Conservation (phyloP, 306 rosid genomes). For the Parietaria judaica region DNA sequence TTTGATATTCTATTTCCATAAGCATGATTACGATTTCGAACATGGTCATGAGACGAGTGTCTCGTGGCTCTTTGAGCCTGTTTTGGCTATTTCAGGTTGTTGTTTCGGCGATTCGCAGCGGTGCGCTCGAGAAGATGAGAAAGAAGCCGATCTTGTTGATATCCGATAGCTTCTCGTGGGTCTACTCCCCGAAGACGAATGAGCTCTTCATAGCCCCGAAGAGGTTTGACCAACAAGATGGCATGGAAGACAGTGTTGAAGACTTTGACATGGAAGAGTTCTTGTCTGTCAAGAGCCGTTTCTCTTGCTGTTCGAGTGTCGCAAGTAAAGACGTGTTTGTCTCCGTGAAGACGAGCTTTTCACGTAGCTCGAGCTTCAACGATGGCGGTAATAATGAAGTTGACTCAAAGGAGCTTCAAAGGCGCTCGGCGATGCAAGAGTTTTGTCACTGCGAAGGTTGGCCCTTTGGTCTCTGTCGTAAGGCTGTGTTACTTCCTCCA, state of each 20-base stretch:
- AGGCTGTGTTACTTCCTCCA: slow-evolving; percentile 86
- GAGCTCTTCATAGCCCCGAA: slow-evolving; percentile 40
- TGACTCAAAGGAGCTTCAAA: slow-evolving; percentile 40
- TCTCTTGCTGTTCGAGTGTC: slow-evolving; percentile 49
- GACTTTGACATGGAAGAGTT: slow-evolving; percentile 47
- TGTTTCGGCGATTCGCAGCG: slow-evolving; percentile 60
- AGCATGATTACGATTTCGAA: neutral
- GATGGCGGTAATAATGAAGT: slow-evolving; percentile 16
- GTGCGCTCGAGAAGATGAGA: slow-evolving; percentile 55
- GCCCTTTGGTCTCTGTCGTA: slow-evolving; percentile 89
- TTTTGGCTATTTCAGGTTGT: slow-evolving; percentile 37
- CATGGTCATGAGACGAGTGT: neutral
- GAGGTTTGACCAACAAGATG: slow-evolving; percentile 19
- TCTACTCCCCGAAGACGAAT: slow-evolving; percentile 43
- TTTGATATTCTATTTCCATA: neutral
- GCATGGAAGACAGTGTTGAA: slow-evolving; percentile 15
- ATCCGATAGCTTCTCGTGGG: slow-evolving; percentile 44
- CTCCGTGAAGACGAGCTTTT: slow-evolving; percentile 57
- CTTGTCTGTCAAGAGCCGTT: slow-evolving; percentile 56
- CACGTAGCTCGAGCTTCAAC: slow-evolving; percentile 54
- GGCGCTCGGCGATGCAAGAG: slow-evolving; percentile 60
- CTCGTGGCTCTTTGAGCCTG: neutral
- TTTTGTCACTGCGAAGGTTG: slow-evolving; percentile 83
- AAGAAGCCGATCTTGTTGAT: slow-evolving; percentile 30
- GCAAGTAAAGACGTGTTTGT: slow-evolving; percentile 42